A percentile compares a stretch with the other conserved stretches of the same genome.
Conservation (phyloP, 2,329 filamentous ascomycete species). For the Colletotrichum sp. region DNA sequence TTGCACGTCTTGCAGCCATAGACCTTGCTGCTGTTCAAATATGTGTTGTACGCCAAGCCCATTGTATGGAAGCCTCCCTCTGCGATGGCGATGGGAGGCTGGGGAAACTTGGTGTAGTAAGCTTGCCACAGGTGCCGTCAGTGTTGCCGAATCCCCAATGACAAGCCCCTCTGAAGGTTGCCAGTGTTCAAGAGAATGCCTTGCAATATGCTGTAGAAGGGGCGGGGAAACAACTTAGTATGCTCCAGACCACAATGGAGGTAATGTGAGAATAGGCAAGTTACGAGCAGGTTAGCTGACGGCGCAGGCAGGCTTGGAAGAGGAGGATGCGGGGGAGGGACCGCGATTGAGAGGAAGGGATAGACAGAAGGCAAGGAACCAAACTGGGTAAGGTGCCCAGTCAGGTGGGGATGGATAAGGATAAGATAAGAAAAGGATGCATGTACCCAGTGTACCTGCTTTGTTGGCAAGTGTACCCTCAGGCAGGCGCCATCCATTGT, state of each 20-base stretch:
- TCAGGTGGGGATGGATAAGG: background rate
- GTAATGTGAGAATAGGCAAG: background rate
- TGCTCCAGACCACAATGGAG: background rate
- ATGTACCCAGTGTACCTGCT: background rate
- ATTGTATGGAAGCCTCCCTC: constrained; percentile 50
- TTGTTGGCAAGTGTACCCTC: background rate
- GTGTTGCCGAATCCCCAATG: background rate
- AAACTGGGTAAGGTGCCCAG: background rate
- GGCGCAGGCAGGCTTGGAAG: background rate
- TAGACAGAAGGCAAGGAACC: background rate
- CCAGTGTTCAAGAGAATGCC: background rate
- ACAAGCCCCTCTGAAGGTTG: background rate
- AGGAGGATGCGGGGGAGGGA: background rate
- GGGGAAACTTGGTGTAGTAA: background rate
- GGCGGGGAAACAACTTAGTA: background rate
- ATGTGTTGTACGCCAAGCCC: constrained; percentile 91
- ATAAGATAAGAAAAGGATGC: background rate
- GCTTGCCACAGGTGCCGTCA: background rate
- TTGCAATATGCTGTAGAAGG: background rate
- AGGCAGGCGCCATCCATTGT: background rate
- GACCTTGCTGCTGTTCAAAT: constrained; percentile 84
- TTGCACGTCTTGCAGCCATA: constrained; percentile 96
- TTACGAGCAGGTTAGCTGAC: background rate
- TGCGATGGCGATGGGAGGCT: background rate
- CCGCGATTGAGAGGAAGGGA: background rate